phyloP scores from a whole-genome alignment of 108 stramenopile species.

The Bacterosira constricta region DNA sequence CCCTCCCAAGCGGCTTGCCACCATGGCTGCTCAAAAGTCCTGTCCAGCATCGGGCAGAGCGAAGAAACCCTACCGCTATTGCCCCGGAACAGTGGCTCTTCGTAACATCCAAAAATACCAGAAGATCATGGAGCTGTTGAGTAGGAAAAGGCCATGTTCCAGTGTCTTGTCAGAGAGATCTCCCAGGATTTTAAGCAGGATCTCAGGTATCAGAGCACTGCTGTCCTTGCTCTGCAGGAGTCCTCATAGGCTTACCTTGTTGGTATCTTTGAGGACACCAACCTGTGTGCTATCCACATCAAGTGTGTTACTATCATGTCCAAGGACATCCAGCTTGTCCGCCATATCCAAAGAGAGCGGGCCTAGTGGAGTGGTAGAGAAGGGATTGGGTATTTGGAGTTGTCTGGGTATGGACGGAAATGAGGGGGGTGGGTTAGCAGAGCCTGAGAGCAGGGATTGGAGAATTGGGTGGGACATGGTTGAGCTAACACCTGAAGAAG shows the following conservation, averaged over 20 bases:
- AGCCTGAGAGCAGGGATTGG: no score
- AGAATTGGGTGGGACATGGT: no score
- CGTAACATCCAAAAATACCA: constrained; percentile 62
- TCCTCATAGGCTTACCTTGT: constrained; percentile 74
- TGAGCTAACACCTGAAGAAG: no score
- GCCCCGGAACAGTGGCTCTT: constrained; percentile 40
- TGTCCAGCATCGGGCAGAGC: constrained; percentile 20
- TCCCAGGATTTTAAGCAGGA: constrained; percentile 82
- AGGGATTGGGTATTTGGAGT: background rate
- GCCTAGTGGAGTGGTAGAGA: background rate
- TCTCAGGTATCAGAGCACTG: constrained; percentile 89
- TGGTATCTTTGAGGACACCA: constrained; percentile 74
- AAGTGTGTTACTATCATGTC: constrained; percentile 94
- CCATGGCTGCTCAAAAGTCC: constrained; percentile 32
- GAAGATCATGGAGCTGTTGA: constrained; percentile 69
- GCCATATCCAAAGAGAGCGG: background rate
- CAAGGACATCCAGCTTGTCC: constrained; percentile 62
- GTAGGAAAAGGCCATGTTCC: constrained; percentile 86
- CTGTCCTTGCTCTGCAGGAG: constrained; percentile 92
- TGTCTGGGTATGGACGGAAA: no score
- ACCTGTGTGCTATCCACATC: constrained; percentile 77
- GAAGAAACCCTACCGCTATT: constrained; percentile 31
- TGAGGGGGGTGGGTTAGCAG: no score
- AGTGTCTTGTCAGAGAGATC: constrained; percentile 90
- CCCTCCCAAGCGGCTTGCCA: constrained; percentile 32